Evolutionary conservation across 2,329 filamentous ascomycete species (phyloP).

Genomic region (Cercospora sp.): DNA sequence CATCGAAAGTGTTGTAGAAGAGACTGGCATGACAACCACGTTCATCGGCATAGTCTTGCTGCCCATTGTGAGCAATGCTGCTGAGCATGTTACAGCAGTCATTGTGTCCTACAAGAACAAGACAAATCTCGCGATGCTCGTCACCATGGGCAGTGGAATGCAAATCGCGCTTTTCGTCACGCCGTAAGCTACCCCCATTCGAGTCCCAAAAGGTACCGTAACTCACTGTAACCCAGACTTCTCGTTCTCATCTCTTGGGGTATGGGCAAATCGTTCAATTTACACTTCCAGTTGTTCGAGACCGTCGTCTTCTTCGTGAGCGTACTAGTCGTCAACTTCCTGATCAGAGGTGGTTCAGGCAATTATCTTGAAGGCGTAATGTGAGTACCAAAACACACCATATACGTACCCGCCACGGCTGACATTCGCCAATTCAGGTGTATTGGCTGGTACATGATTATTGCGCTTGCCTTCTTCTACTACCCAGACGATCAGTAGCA

Average conservation of each 20-base stretch:
- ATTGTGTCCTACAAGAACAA: slow-evolving; percentile 58
- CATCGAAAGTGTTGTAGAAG: slow-evolving; percentile 55
- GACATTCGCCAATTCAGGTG: slow-evolving; percentile 21
- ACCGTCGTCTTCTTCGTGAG: slow-evolving; percentile 82
- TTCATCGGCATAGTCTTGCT: slow-evolving; percentile 58
- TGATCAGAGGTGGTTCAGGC: slow-evolving; percentile 78
- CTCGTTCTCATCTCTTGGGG: slow-evolving; percentile 58
- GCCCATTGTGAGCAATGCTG: slow-evolving; percentile 58
- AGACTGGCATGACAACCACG: slow-evolving; percentile 53
- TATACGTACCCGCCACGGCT: background rate
- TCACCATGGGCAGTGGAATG: slow-evolving; percentile 55
- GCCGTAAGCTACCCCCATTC: slow-evolving; percentile 37
- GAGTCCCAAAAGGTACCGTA: background rate
- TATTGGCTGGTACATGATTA: slow-evolving; percentile 57
- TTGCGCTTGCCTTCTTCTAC: slow-evolving; percentile 60
- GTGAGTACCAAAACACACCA: slow-evolving; percentile 30
- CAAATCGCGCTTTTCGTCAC: slow-evolving; percentile 60
- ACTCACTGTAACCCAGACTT: slow-evolving; percentile 28
- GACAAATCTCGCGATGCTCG: slow-evolving; percentile 57
- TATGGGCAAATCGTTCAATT: slow-evolving; percentile 55
- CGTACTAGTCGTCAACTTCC: slow-evolving; percentile 82
- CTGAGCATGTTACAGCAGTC: slow-evolving; percentile 57
- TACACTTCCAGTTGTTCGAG: slow-evolving; percentile 87
- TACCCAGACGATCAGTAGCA: slow-evolving; percentile 46
- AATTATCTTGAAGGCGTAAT: slow-evolving; percentile 81